Evolutionary conservation across 2,329 filamentous ascomycete species (phyloP), one percentile per base, ranked within the genome.

Genomic region (Nannizzia gypsea): DNA sequence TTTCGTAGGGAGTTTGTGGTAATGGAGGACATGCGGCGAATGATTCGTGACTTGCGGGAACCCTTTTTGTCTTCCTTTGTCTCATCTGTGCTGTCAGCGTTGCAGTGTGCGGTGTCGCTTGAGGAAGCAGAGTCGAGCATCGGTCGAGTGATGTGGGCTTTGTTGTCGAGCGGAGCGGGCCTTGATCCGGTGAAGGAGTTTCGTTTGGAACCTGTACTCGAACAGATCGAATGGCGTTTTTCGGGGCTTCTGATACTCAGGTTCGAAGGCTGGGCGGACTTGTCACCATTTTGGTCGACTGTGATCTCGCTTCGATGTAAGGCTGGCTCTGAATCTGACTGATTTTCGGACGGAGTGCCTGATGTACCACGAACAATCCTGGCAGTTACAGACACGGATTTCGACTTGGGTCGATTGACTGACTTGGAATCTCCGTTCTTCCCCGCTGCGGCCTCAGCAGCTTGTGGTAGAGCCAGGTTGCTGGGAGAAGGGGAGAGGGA

Each of bases 321-420:
- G 60, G 65, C 66, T 1, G 69, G 63, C 55, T 74, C 72, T 3
- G 70, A 66, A 3, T 63, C 9, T 15, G 62, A 67, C 28, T 64
- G 60, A 36, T 71, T 68, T 62, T 61, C 71, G 5, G 57, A 46
- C n/a, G 50, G 36, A 38, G 57, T 28, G 20, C 66, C 79, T 77
- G 52, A 72, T 69, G 60, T 77, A 80, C 66, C 87, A 55, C 89
- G 84, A 40, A 95, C 77, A 63, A 95, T 95, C 57, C 86, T 84
- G 56, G 91, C 89, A 17, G 88, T 93, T 9, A 96, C 90, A 52
- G 90, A 91, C n/a, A 95, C 83, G 0, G 89, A 91, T 67, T 91
- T 89, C 3, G 58, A 57, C 11, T 70, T 67, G n/a, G 65, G 68
- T 61, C 62, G 66, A 9, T 28, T 34, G 4, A 17, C 15, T 40